These are phyloP conservation scores for Linderina pennispora DNA, from an alignment of 192 early-diverging fungal genomes.

Conservation along the genomic window DNA sequence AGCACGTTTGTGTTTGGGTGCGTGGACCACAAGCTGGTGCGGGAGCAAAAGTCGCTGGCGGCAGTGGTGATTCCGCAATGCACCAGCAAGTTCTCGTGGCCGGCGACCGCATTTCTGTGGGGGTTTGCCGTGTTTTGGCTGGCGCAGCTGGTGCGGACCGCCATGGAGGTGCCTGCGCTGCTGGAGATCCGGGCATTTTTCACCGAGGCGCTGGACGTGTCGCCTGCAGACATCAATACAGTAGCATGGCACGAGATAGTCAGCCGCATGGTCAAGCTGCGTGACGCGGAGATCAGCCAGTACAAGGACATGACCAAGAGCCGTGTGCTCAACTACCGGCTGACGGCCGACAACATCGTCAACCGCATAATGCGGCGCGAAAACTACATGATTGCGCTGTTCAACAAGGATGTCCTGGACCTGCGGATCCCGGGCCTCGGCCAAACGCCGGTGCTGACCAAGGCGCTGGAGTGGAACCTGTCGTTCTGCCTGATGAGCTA, in stretches of 20 bases:
- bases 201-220: slow-evolving; percentile 68
- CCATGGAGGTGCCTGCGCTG: slow-evolving; percentile 65
- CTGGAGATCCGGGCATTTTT: slow-evolving; percentile 83
- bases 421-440: slow-evolving; percentile 61
- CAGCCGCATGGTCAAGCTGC: slow-evolving; percentile 61
- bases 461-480: slow-evolving; percentile 89
- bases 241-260: slow-evolving; percentile 84
- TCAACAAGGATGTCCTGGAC: slow-evolving; percentile 88
- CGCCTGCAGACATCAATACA: slow-evolving; percentile 75
- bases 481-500: slow-evolving; percentile 77
- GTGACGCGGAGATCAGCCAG: slow-evolving; percentile 57
- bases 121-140: slow-evolving; percentile 71
- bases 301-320: slow-evolving; percentile 40
- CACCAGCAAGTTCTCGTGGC: slow-evolving; percentile 56
- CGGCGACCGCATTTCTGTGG: slow-evolving; percentile 52
- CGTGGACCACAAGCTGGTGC: slow-evolving; percentile 81
- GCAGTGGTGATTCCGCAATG: slow-evolving; percentile 81
- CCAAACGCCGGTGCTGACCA: slow-evolving; percentile 65
- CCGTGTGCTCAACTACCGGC: slow-evolving; percentile 47
- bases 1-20: slow-evolving; percentile 86
- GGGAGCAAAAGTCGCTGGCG: slow-evolving; percentile 57
- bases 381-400: slow-evolving; percentile 93
- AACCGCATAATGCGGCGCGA: slow-evolving; percentile 96
- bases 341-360: slow-evolving; percentile 70
- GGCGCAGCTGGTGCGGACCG: slow-evolving; percentile 61